Base-by-base conservation (phyloP, 768 basidiomycete species). In the Boletellus sp. region DNA sequence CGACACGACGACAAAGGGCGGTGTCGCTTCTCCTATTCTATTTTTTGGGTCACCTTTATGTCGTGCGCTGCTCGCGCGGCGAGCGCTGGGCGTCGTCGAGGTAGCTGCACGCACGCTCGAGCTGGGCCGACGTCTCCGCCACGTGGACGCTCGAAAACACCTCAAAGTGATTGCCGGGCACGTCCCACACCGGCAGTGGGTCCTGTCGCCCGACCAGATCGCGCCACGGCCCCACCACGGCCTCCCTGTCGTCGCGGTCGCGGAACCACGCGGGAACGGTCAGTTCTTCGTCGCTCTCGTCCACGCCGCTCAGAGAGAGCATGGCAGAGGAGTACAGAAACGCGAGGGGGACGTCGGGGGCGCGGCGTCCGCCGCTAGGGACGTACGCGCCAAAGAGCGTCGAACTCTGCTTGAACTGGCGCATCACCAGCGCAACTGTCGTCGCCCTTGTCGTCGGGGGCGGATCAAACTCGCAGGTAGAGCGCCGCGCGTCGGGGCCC, bases 81-180 rank as follows among this genome's bases (percentile, higher is more conserved):
- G 13, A 16, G 10, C 32, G 9, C 35, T 38, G 45, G n/a, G 17
- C 28, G 1, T 28, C 12, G 32, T 60, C 60, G 8, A 62, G 20
- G 22, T 54, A 45, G 11, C 4, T 47, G 19, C 64, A 65, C 1
- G 60, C 64, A 6, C 54, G 54, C 35, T 50, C 48, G 3, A 65
- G 53, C 36, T 65, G 64, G 3, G 16, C 40, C 20, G 64, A 65
- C 17, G 66, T 65, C 48, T 52, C 55, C 23, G 47, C 22, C 0
- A 87, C 86, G 59, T 83, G 76, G 9, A 55, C 51, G 9, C 64
- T 51, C 40, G 74, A 69, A 60, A 88, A 87, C 0, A 77, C 71
- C 54, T 76, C 63, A 52, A 87, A 87, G 54, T 88, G 86, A 61
- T 87, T 65, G 0, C 86, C 86, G 0, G 84, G 80, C 4, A 87